Percentiles rank a stretch among this genome's conserved stretches.
Evolutionary conservation across 1,139 yeast species (phyloP).

Genomic region (Saccharomyces hybrid): DNA sequence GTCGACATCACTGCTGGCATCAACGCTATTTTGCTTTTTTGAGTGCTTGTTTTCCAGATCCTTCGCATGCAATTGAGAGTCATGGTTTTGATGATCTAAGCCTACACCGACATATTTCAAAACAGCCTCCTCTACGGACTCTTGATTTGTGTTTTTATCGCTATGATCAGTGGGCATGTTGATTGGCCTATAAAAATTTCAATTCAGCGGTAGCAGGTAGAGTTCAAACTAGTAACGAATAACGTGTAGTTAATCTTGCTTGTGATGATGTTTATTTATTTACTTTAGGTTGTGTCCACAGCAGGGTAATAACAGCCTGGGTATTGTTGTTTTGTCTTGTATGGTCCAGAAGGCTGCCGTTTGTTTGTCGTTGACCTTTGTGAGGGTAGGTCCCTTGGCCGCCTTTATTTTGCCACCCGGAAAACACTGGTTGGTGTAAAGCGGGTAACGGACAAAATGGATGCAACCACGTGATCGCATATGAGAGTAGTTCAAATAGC

Average conservation of each 20-base stretch:
- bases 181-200: slow-evolving; percentile 6
- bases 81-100: background rate
- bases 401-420: slow-evolving; percentile 1
- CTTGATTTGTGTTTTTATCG: slow-evolving; percentile 14
- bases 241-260: background rate
- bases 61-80: background rate
- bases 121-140: slow-evolving; percentile 51
- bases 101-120: slow-evolving; percentile 52
- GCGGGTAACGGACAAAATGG: background rate
- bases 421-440: background rate
- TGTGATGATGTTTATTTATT: background rate
- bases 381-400: slow-evolving; percentile 1
- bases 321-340: background rate
- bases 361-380: slow-evolving; percentile 1
- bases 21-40: background rate
- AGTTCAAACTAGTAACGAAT: background rate
- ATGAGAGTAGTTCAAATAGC: background rate
- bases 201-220: background rate
- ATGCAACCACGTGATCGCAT: background rate
- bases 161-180: slow-evolving; percentile 7
- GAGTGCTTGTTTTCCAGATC: background rate
- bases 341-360: background rate
- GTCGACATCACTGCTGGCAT: background rate
- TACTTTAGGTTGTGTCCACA: background rate
- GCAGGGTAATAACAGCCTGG: background rate